Evolutionary conservation across 2,329 filamentous ascomycete species (phyloP).

Genomic region (Zasmidium cellare): DNA sequence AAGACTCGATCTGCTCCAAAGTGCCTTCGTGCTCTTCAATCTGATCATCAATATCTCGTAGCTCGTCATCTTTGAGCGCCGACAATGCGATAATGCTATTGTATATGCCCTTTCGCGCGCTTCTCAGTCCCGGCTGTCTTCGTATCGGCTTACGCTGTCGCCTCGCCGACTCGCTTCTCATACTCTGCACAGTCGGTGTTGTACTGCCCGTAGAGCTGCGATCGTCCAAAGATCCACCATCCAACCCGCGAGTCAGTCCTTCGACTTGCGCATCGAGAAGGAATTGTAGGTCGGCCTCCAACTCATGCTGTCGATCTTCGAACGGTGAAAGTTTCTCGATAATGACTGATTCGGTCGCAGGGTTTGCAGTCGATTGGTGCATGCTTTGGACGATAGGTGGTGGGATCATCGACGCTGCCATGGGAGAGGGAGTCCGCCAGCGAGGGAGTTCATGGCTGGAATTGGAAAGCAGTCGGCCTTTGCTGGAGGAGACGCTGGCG

Average conservation of each 20-base stretch:
- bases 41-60: conserved; percentile 59
- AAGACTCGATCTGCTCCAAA: conserved; percentile 59
- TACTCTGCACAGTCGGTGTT: conserved; percentile 47
- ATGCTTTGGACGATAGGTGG: conserved; percentile 37
- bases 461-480: conserved; percentile 20
- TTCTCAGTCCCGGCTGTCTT: conserved; percentile 58
- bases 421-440: conserved; percentile 35
- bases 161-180: conserved; percentile 31
- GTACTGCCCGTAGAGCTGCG: conserved; percentile 50
- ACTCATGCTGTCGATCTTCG: conserved; percentile 49
- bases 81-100: conserved; percentile 64
- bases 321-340: conserved; percentile 45
- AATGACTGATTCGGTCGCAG: conserved; percentile 38
- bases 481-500: conserved; percentile 25
- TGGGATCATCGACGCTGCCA: conserved; percentile 35
- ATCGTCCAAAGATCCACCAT: conserved; percentile 43
- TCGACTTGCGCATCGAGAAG: conserved; percentile 63
- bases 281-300: conserved; percentile 59
- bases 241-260: conserved; percentile 53
- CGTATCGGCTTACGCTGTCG: conserved; percentile 53
- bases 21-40: conserved; percentile 59
- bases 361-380: conserved; percentile 17
- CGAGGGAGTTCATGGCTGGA: conserved; percentile 31
- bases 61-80: conserved; percentile 67
- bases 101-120: conserved; percentile 65